A percentile compares a stretch with the other conserved stretches of the same genome.
phyloP scores from a whole-genome alignment of 2,329 filamentous ascomycete species.

The Pestalotiopsis fici region DNA sequence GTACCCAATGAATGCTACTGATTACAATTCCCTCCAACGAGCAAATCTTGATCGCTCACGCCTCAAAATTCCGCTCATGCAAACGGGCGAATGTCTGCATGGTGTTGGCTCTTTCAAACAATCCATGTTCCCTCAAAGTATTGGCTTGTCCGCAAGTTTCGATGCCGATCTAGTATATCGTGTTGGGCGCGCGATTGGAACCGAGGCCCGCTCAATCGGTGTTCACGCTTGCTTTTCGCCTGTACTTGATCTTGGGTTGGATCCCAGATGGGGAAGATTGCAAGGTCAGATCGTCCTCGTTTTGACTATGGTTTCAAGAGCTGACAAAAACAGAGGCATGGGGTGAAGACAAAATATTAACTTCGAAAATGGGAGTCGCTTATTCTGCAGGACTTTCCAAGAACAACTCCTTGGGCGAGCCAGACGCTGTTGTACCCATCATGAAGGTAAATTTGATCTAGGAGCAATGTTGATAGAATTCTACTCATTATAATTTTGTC shows the following conservation, averaged over 20 bases:
- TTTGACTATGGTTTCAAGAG: not conserved
- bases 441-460: constrained; percentile 34
- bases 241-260: constrained; percentile 43
- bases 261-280: constrained; percentile 44
- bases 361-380: constrained; percentile 44
- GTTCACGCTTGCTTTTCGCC: constrained; percentile 45
- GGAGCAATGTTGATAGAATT: not conserved
- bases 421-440: constrained; percentile 42
- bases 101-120: constrained; percentile 46
- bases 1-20: constrained; percentile 41
- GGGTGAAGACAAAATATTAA: constrained; percentile 46
- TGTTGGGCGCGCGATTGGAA: constrained; percentile 41
- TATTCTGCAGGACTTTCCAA: constrained; percentile 44
- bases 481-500: not conserved
- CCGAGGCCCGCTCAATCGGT: constrained; percentile 43
- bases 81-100: constrained; percentile 44
- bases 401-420: constrained; percentile 40
- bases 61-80: constrained; percentile 41
- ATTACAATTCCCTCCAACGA: constrained; percentile 41
- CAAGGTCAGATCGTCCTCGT: constrained; percentile 28
- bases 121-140: constrained; percentile 43
- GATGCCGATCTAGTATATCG: constrained; percentile 41
- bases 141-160: constrained; percentile 42
- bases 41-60: constrained; percentile 36
- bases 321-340: constrained; percentile 37